A percentile compares a stretch with the other conserved stretches of the same genome.
phyloP scores from a whole-genome alignment of 1,284 basidiomycete genomes.

The Leccinum pseudoinsigne region DNA sequence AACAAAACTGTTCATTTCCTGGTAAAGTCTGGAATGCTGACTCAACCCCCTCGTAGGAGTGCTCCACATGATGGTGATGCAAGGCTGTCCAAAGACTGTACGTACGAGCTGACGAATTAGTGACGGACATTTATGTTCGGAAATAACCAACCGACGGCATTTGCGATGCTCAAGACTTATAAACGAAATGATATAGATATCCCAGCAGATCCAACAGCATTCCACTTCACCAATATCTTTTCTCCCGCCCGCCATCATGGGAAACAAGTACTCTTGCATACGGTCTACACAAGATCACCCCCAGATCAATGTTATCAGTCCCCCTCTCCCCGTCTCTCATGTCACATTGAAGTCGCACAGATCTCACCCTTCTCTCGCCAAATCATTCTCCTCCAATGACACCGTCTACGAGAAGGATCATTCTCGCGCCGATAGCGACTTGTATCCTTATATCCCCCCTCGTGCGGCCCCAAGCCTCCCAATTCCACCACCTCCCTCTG shows the following conservation, averaged over 20 bases:
- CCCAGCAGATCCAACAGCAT: not conserved
- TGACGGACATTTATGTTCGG: not conserved
- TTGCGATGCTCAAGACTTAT: conserved; percentile 16
- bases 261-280: conserved; percentile 40
- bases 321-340: conserved; percentile 36
- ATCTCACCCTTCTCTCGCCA: conserved; percentile 36
- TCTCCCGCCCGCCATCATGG: conserved; percentile 33
- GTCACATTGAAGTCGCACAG: conserved; percentile 39
- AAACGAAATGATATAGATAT: conserved; percentile 14
- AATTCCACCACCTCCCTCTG: not conserved
- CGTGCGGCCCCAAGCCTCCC: not conserved
- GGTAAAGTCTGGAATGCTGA: not conserved
- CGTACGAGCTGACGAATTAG: conserved; percentile 5
- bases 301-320: conserved; percentile 17
- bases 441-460: conserved; percentile 5
- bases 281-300: conserved; percentile 21
- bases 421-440: conserved; percentile 18
- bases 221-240: not conserved
- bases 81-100: conserved; percentile 7
- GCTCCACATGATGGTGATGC: not conserved
- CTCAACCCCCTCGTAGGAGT: not conserved
- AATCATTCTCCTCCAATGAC: conserved; percentile 33
- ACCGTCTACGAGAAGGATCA: conserved; percentile 35
- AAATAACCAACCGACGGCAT: not conserved
- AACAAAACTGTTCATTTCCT: not conserved